Base-by-base conservation (phyloP, 495 filamentous ascomycete genomes). In the Penicillium alfredii region DNA sequence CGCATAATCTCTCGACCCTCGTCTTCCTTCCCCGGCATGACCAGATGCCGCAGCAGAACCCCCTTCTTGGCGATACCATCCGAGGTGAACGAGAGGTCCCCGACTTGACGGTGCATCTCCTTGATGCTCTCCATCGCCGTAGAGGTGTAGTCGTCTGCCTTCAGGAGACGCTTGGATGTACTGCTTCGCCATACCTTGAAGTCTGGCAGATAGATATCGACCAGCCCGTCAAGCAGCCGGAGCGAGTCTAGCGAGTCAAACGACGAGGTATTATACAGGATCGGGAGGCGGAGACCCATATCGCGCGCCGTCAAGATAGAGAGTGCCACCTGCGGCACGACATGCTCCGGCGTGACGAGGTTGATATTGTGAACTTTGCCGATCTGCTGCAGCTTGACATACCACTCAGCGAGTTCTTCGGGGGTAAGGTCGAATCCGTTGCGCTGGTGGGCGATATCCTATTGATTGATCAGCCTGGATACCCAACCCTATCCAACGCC, bases 331-430 rank as follows among this genome's bases (percentile, higher is more conserved):
- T 88, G 82, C 1, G 84, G 83, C 1, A 87, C 84, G 17, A 88
- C 81, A 51, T 86, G 82, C 54, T 86, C 82, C 0, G 81, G 81
- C 2, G 81, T 86, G 28, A 86, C 71, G 6, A 86, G 71, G 51
- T 92, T 87, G 65, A 88, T 86, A 46, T 87, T 92, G 60, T 87
- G 82, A 3, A 81, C 80, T 7, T 69, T 61, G 4, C 83, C 83
- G 2, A 83, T 64, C 7, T 45, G 10, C 47, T 88, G 82, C 11
- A 92, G 63, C 55, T 86, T 88, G 24, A 89, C 38, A 52, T 77
- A 86, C 84, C 84, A 86, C 15, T 81, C 73, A 3, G 72, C 85
- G 3, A 90, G 69, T 52, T 86, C 74, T 50, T 82, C 79, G 8
- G 85, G 83, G 0, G 81, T 83, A n/a, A 87, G 58, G 44, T 86